These are phyloP conservation scores for Blepharisma stoltei DNA, from an alignment of 73 alveolate genomes.

Conservation along the genomic window DNA sequence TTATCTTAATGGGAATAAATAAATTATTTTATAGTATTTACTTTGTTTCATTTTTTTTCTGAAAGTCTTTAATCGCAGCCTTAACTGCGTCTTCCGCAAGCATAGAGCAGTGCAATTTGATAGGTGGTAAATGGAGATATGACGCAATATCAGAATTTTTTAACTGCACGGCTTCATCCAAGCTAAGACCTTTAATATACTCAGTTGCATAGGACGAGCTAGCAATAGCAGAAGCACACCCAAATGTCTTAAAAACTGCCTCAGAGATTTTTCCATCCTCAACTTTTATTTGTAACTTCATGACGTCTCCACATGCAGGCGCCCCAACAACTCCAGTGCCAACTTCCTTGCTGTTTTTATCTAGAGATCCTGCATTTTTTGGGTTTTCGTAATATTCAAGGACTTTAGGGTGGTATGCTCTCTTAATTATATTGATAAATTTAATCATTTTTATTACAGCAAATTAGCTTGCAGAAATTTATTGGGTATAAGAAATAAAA, in stretches of 20 bases:
- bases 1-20: no score
- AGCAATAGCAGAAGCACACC: slow-evolving; percentile 97
- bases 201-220: slow-evolving; percentile 89
- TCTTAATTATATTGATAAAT: no score
- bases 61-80: slow-evolving; percentile 83
- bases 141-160: slow-evolving; percentile 84
- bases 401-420: slow-evolving; percentile 71
- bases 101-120: slow-evolving; percentile 89
- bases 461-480: no score
- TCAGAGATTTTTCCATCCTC: slow-evolving; percentile 83
- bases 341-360: slow-evolving; percentile 66
- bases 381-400: slow-evolving; percentile 87
- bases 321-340: slow-evolving; percentile 97
- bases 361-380: slow-evolving; percentile 82
- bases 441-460: no score
- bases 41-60: slow-evolving; percentile 45
- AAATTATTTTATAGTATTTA: no score
- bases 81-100: slow-evolving; percentile 94
- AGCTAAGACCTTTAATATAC: slow-evolving; percentile 69
- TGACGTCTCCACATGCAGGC: slow-evolving; percentile 97
- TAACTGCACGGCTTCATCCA: slow-evolving; percentile 82
- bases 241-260: slow-evolving; percentile 95
- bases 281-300: slow-evolving; percentile 86
- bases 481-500: no score
- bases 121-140: slow-evolving; percentile 87